These are phyloP conservation scores for Quercus mongolica DNA, from an alignment of 306 rosid species.

Conservation along the genomic window DNA sequence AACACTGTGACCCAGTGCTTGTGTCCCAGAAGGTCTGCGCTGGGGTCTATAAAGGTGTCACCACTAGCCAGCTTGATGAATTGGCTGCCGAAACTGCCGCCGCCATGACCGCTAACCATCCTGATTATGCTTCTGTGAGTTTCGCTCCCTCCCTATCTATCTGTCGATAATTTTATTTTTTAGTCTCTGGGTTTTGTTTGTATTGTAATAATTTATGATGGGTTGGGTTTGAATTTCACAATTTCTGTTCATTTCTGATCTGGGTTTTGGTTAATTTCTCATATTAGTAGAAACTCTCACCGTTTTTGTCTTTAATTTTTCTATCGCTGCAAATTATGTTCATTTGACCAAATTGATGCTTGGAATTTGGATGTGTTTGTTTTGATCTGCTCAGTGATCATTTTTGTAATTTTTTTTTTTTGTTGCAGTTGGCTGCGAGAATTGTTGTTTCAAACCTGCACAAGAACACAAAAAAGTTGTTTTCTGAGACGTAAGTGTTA, in stretches of 20 bases:
- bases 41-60: slow-evolving; percentile 91
- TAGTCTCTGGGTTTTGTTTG: not conserved
- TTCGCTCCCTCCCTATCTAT: not conserved
- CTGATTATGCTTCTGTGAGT: slow-evolving; percentile 88
- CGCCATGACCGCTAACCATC: slow-evolving; percentile 85
- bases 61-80: slow-evolving; percentile 93
- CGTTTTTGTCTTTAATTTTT: no score
- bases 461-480: slow-evolving; percentile 63
- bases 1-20: slow-evolving; percentile 84
- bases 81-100: slow-evolving; percentile 98
- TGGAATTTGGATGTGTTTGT: no score
- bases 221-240: not conserved
- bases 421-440: slow-evolving; percentile 75
- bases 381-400: not conserved
- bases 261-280: not conserved
- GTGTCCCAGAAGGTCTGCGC: slow-evolving; percentile 94
- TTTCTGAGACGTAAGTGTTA: slow-evolving; percentile 70
- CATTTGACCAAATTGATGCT: not conserved
- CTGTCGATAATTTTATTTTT: not conserved
- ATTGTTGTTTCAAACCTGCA: slow-evolving; percentile 77
- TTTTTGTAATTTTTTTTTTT: not conserved
- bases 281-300: no score
- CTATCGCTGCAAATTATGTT: no score
- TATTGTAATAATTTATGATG: not conserved
- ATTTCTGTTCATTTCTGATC: not conserved